A percentile compares a stretch with the other conserved stretches of the same genome.
Conservation (phyloP, 2,329 filamentous ascomycete species). For the Fusarium albidum region DNA sequence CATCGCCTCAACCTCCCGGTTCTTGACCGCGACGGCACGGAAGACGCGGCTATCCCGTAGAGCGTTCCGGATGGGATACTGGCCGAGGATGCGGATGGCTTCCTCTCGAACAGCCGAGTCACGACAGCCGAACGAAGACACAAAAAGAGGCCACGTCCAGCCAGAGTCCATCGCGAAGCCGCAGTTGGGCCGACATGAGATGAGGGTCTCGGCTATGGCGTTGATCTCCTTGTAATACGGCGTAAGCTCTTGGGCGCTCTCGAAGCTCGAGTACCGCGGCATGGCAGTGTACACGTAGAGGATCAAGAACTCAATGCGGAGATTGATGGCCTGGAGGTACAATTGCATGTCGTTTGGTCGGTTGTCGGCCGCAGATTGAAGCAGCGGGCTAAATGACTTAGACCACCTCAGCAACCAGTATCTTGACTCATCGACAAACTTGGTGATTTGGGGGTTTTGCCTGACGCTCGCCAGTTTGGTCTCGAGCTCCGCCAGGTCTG, state of each 20-base stretch:
- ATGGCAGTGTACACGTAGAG: conserved; percentile 50
- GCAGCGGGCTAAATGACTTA: conserved; percentile 48
- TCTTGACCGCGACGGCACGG: conserved; percentile 49
- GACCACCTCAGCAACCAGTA: conserved; percentile 52
- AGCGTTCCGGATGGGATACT: conserved; percentile 53
- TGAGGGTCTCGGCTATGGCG: conserved; percentile 47
- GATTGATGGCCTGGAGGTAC: conserved; percentile 49
- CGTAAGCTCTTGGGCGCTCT: conserved; percentile 48
- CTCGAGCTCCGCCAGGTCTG: conserved; percentile 40
- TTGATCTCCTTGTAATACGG: conserved; percentile 54
- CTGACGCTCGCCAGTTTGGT: conserved; percentile 43
- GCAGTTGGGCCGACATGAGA: conserved; percentile 47
- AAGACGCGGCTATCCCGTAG: conserved; percentile 53
- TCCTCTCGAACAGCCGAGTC: conserved; percentile 49
- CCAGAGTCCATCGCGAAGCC: conserved; percentile 56
- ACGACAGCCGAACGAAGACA: conserved; percentile 52
- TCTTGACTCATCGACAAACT: conserved; percentile 48
- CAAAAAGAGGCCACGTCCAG: conserved; percentile 54
- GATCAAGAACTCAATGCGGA: conserved; percentile 54
- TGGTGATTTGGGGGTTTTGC: conserved; percentile 40
- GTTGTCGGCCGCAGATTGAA: conserved; percentile 38
- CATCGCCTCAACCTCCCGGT: conserved; percentile 46
- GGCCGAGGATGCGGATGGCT: conserved; percentile 49
- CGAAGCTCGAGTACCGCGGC: conserved; percentile 48
- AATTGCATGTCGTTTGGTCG: conserved; percentile 29